Percentiles rank a stretch among this genome's conserved stretches.
Conservation (phyloP, 352 stramenopile genomes). For the Globisporangium canariense region DNA sequence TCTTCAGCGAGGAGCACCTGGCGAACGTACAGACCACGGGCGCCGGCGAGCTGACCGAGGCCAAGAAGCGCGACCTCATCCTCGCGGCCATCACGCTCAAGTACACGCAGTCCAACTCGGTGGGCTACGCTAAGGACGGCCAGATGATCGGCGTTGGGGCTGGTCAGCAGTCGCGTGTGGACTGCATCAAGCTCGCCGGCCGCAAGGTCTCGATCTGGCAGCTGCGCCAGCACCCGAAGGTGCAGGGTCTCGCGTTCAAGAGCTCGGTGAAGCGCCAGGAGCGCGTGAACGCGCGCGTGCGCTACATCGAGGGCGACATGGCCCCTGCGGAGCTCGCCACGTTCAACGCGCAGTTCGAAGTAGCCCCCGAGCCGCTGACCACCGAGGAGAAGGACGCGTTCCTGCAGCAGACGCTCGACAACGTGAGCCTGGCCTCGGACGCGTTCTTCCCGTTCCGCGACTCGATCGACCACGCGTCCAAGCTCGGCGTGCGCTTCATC, state of each 20-base stretch:
- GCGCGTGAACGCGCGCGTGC: slow-evolving; percentile 98
- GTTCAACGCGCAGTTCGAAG: slow-evolving; percentile 96
- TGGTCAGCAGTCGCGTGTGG: slow-evolving; percentile 98
- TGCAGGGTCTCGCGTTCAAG: slow-evolving; percentile 95
- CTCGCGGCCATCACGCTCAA: slow-evolving; percentile 99
- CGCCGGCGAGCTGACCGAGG: slow-evolving; percentile 80
- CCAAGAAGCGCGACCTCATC: slow-evolving; percentile 96
- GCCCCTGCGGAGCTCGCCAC: slow-evolving; percentile 90
- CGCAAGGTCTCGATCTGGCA: slow-evolving; percentile 98
- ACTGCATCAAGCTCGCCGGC: slow-evolving; percentile 99
- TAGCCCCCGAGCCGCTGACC: slow-evolving; percentile 92
- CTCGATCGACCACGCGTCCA: slow-evolving; percentile 96
- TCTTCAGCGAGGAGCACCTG: slow-evolving; percentile 94
- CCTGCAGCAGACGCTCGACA: slow-evolving; percentile 78
- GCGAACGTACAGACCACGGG: slow-evolving; percentile 90
- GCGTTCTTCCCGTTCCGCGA: slow-evolving; percentile 99
- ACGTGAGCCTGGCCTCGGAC: slow-evolving; percentile 97
- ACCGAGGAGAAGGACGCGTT: slow-evolving; percentile 94
- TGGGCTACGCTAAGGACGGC: slow-evolving; percentile 98
- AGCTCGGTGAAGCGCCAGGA: slow-evolving; percentile 97
- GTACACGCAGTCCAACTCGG: slow-evolving; percentile 99
- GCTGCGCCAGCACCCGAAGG: slow-evolving; percentile 97
- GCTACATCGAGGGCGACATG: slow-evolving; percentile 99
- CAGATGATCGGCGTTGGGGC: slow-evolving; percentile 99
- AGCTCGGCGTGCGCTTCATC: slow-evolving; percentile 96